Conservation (phyloP, 352 stramenopile species). For the Phytophthora sojae region DNA sequence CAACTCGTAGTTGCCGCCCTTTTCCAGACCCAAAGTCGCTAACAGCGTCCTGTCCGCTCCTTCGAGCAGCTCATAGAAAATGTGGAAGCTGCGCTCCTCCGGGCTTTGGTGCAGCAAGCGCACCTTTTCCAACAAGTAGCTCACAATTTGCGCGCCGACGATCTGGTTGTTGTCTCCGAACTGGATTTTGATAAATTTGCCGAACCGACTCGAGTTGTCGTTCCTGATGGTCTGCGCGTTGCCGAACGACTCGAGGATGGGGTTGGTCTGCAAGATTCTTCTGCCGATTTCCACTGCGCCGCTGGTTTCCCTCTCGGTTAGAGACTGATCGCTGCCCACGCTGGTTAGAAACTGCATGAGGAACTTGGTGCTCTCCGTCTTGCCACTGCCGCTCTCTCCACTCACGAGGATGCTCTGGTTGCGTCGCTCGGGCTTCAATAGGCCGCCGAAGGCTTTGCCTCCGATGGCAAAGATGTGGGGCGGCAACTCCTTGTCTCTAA, state of each 20-base stretch:
- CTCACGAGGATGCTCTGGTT: constrained; percentile 95
- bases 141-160: constrained; percentile 93
- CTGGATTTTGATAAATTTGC: constrained; percentile 97
- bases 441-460: constrained; percentile 80
- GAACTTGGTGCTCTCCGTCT: constrained; percentile 97
- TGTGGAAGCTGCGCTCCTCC: constrained; percentile 95
- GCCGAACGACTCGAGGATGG: constrained; percentile 97
- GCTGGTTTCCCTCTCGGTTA: constrained; percentile 21
- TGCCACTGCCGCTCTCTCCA: constrained; percentile 93
- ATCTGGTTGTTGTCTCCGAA: constrained; percentile 87
- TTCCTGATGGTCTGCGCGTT: constrained; percentile 97
- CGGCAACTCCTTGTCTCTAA: constrained; percentile 33
- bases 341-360: constrained; percentile 96
- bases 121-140: constrained; percentile 98
- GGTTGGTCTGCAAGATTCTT: constrained; percentile 96
- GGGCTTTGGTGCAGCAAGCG: constrained; percentile 93
- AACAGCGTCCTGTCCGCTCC: constrained; percentile 73
- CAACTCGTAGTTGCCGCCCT: constrained; percentile 84
- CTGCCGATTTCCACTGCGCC: constrained; percentile 80
- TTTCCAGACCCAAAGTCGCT: constrained; percentile 66
- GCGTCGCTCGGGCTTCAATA: constrained; percentile 61
- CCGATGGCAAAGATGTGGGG: constrained; percentile 94
- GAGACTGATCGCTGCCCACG: constrained; percentile 61
- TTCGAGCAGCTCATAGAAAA: constrained; percentile 96
- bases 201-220: constrained; percentile 96